phyloP scores from a whole-genome alignment of 345 rosid genomes.

The Arabidopsis arenosa region DNA sequence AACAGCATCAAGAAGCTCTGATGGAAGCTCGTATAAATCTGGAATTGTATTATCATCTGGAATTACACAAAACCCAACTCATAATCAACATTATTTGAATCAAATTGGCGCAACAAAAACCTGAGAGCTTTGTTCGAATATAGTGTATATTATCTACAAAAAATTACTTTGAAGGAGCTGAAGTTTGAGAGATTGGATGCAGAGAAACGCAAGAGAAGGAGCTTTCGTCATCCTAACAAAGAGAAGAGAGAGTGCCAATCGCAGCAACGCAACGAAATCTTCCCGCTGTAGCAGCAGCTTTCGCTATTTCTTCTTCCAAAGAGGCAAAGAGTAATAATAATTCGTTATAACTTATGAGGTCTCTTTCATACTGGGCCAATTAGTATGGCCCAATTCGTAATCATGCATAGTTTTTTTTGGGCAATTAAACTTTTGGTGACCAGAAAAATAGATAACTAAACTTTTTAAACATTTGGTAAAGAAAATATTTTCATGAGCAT shows the following conservation, averaged over 20 bases:
- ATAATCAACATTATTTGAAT: background rate
- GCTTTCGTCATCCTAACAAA: slow-evolving; percentile 46
- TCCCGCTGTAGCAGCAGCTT: background rate
- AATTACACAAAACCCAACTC: slow-evolving; percentile 7
- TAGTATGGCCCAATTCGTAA: background rate
- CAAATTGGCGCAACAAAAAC: background rate
- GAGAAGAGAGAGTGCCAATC: slow-evolving; percentile 2
- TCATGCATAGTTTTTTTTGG: too few species aligned
- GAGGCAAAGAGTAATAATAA: background rate
- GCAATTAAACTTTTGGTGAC: too few species aligned
- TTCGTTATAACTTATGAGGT: too few species aligned
- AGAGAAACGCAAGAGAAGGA: slow-evolving; percentile 64
- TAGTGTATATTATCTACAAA: background rate
- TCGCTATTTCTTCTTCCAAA: background rate
- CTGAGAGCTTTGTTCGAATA: background rate
- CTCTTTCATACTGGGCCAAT: background rate
- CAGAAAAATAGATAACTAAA: too few species aligned
- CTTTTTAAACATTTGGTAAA: too few species aligned
- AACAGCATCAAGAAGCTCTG: slow-evolving; percentile 58
- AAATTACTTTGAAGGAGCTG: slow-evolving; percentile 60
- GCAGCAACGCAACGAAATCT: slow-evolving; percentile 7
- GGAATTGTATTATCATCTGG: slow-evolving; percentile 56
- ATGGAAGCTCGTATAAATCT: slow-evolving; percentile 65
- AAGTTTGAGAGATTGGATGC: slow-evolving; percentile 51
- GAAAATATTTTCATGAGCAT: too few species aligned